Base-by-base conservation (phyloP, 2,329 filamentous ascomycete species). In the Apiospora malaysiana region DNA sequence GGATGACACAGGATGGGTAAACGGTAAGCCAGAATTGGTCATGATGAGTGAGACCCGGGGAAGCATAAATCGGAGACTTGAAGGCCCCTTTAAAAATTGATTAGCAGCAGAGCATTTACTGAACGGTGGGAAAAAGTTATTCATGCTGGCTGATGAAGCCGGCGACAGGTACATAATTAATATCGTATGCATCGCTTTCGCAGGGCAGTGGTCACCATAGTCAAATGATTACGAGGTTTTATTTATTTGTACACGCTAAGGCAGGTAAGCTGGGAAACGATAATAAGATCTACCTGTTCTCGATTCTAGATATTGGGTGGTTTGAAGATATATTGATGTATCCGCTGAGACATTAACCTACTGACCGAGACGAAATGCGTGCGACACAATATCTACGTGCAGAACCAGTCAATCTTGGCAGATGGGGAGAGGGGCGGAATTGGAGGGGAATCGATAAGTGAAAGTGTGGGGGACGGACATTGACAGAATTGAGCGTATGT, bases 111-210 rank as follows among this genome's bases (percentile, higher is more conserved):
- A 18, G 56, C 32, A 63, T 63, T 63, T 63, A 40, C 56, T 63
- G 56, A 32, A 23, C 32, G 56, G 56, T 63, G 56, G 56, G 32
- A 14, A 63, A 63, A 63, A 63, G 56, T 63, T 32, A 63, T 63
- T 63, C 32, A n/a, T 63, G 56, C 56, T 40, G 32, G 56, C 56
- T 21, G 56, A 40, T 63, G 56, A 63, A 32, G 56, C 56, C 56
- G 32, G n/a, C n/a, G 32, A 9, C 32, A 63, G n/a, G 32, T 63
- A 63, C 56, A n/a, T n/a, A 63, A 63, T 18, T 40, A 14, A 63
- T n/a, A 45, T 45, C 10, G 16, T 45, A 18, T n/a, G 56, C 56
- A 63, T 63, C n/a, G 32, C n/a, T 63, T 63, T 40, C 27, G 9
- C 32, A 32, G n/a, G 6, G 42, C 12, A 45, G 51, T 40, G 40